Conservation (phyloP, 352 stramenopile genomes). For the Pythium dissotocum region DNA sequence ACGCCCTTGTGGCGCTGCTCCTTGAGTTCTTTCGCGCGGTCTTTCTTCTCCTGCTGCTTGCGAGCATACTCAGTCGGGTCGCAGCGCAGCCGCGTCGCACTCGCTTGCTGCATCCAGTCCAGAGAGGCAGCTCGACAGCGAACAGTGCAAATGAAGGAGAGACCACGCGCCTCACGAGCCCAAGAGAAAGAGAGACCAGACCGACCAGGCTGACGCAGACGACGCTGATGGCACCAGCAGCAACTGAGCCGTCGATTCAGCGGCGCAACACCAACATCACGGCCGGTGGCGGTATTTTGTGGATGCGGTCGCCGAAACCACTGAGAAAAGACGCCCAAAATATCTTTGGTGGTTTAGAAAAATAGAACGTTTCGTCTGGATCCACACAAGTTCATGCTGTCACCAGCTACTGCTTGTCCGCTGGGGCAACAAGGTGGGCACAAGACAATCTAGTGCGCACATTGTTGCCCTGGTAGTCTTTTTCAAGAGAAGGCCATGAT, state of each 20-base stretch:
- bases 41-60: slow-evolving; percentile 75
- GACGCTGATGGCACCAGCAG: background rate
- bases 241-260: background rate
- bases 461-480: too few species aligned
- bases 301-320: background rate
- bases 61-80: slow-evolving; percentile 82
- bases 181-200: background rate
- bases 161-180: background rate
- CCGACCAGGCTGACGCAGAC: background rate
- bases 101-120: slow-evolving; percentile 42
- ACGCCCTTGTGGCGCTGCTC: slow-evolving; percentile 66
- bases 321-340: background rate
- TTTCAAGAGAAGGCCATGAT: too few species aligned
- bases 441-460: too few species aligned
- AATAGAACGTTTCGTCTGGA: slow-evolving; percentile 4
- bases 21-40: slow-evolving; percentile 72
- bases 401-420: too few species aligned
- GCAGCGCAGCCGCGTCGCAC: slow-evolving; percentile 57
- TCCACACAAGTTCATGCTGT: too few species aligned
- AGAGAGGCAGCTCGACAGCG: background rate
- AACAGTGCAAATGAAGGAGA: background rate
- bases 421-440: too few species aligned
- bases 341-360: background rate
- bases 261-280: background rate
- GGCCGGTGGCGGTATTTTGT: background rate